Evolutionary conservation across 176 grass and related monocot genomes (phyloP).

Genomic region (Cenchrus fungigraminus): DNA sequence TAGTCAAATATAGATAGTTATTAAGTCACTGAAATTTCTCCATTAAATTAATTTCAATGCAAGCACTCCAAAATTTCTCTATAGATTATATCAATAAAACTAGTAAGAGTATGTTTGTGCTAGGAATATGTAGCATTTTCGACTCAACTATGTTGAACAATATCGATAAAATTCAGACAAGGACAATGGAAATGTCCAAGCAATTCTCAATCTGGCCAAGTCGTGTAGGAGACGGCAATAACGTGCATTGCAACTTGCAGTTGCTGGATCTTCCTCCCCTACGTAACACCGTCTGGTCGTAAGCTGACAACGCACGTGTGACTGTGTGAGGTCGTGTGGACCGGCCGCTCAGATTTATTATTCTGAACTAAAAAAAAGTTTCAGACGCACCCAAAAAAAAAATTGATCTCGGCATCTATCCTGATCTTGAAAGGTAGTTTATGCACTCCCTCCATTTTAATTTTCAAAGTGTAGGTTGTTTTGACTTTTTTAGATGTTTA

Average conservation of each 20-base stretch:
- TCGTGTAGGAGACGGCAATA: conserved; percentile 3
- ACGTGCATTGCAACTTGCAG: not conserved
- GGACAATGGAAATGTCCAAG: not conserved
- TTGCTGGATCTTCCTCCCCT: conserved; percentile 4
- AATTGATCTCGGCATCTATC: not conserved
- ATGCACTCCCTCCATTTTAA: not conserved
- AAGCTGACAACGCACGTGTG: not conserved
- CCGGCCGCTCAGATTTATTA: not conserved
- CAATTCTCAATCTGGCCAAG: not conserved
- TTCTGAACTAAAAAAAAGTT: not conserved
- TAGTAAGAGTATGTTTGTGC: not conserved
- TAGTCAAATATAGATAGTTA: not conserved
- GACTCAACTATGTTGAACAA: not conserved
- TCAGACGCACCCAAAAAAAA: not conserved
- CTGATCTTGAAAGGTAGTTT: not conserved
- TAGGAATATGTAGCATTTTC: not conserved
- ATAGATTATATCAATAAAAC: not conserved
- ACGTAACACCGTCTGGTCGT: conserved; percentile 14
- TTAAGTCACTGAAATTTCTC: too few species aligned
- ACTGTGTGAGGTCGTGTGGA: not conserved
- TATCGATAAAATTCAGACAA: not conserved
- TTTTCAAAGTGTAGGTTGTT: too few species aligned
- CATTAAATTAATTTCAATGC: too few species aligned
- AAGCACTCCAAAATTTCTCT: too few species aligned
- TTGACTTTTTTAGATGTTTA: too few species aligned